Base-by-base conservation (phyloP, 108 stramenopile genomes). In the Fragilariopsis cylindrus region DNA sequence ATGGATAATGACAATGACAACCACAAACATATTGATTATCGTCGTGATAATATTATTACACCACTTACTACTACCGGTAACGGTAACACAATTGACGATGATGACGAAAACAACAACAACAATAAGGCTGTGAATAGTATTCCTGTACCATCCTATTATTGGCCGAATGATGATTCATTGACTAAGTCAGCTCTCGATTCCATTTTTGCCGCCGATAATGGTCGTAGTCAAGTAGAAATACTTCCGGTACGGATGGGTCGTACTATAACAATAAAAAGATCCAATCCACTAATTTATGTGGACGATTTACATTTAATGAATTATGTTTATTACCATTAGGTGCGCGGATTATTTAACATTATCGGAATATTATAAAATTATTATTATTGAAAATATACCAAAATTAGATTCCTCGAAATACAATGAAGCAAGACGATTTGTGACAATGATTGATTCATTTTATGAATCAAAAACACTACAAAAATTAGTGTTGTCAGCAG, bases 361-460 rank as follows among this genome's bases (percentile, higher is more conserved):
- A 19, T 48, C 70, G 2, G 52, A 66, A 6, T 40, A 74, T 12
- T 78, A 65, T 39, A 49, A 69, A 2, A 60, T 44, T 7, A 45
- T 78, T 7, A 78, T 82, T 44, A 64, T 78, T 4, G 70, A 74
- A 42, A 13, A 69, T 12, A 66, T 80, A 40, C 74, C 85, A 19
- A 62, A 73, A 16, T 39, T 81, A 45, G 50, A 48, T 57, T 76
- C 68, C 5, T 40, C 72, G 49, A 30, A 13, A 15, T 81, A 81
- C 70, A 81, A 88, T 50, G 73, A 70, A 40, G 79, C 87, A 48
- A 60, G 86, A 6, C 80, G 89, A 18, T 88, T 90, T 71, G 81
- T 89, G 62, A 80, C 81, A 1, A 75, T 91, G 18, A 58, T 91
- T 8, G 90, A 91, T 78, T 80, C 84, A 60, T 13, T 84, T 44